Base-by-base conservation (phyloP, 768 basidiomycete species). In the Mycena amicta region DNA sequence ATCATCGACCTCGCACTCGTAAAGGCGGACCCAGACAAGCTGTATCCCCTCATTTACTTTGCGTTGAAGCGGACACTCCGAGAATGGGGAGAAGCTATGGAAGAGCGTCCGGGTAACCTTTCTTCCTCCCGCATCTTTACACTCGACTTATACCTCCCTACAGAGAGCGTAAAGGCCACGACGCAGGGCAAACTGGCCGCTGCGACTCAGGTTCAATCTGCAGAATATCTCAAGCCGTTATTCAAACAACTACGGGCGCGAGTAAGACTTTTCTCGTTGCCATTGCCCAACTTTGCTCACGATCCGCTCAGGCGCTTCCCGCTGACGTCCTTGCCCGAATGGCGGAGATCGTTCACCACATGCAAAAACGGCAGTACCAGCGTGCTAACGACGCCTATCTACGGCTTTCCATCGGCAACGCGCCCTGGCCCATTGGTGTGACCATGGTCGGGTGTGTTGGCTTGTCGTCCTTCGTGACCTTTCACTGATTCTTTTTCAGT, bases 401-500 rank as follows among this genome's bases (percentile, higher is more conserved):
- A 23, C 90, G 97, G 5, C 78, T 99, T 37, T 95, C 93, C 4
- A 99, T 99, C 62, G 97, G 97, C 30, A 99, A 97, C 67, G 96
- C 97, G 0, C 95, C 97, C 2, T 99, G 97, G 97, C 97, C 97
- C 1, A 99, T 99, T 68, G 97, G 97, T 41, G 97, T 99, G 8
- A 99, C 97, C 60, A 96, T 96, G 91, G 97, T 98, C 77, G 95
- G 94, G 93, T 94, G 74, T 37, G 88, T 79, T n/a, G 18, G 20
- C 41, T 26, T 49, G 18, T 39, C 37, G 27, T 41, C 1, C 26
- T n/a, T 22, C 57, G 28, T 5, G 52, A 25, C 33, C 22, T 49
- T 15, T 39, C 59, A 59, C 18, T 60, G 18, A 56, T 8, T 12
- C 53, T 45, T 27, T 27, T 50, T 29, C 59, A 91, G 95, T 77